Conservation (phyloP, 441 rosid species). For the Gossypium gossypioides region DNA sequence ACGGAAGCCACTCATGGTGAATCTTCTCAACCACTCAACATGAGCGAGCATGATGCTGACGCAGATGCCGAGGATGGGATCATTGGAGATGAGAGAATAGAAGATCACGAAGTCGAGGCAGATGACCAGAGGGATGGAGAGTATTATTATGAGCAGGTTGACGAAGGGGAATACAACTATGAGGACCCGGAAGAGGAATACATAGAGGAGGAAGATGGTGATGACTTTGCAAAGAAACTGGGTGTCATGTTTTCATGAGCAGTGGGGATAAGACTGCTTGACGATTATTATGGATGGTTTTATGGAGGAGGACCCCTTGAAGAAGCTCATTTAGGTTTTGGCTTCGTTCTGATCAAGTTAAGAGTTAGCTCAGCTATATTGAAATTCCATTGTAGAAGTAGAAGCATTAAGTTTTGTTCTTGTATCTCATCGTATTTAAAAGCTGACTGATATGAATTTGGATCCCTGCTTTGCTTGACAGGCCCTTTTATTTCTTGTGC, state of each 20-base stretch:
- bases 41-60: slow-evolving; percentile 21
- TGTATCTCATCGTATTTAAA: slow-evolving; percentile 25
- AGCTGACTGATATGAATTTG: slow-evolving; percentile 25
- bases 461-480: slow-evolving; percentile 16
- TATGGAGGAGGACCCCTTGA: neutral
- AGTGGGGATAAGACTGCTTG: neutral
- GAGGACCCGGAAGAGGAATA: slow-evolving; percentile 50
- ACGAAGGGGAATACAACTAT: slow-evolving; percentile 59
- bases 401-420: slow-evolving; percentile 22
- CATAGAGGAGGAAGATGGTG: slow-evolving; percentile 47
- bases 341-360: slow-evolving; percentile 14
- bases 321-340: slow-evolving; percentile 9
- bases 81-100: slow-evolving; percentile 36
- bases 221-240: slow-evolving; percentile 42
- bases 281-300: neutral
- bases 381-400: slow-evolving; percentile 23
- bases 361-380: slow-evolving; percentile 14
- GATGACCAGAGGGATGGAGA: slow-evolving; percentile 46
- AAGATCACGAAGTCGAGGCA: slow-evolving; percentile 45
- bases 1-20: slow-evolving; percentile 21
- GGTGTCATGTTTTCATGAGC: slow-evolving; percentile 40
- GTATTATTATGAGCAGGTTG: slow-evolving; percentile 51
- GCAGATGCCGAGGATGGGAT: slow-evolving; percentile 31
- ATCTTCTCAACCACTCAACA: slow-evolving; percentile 25
- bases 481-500: slow-evolving; percentile 13